Conservation (phyloP, 192 early-diverging fungal species). For the Backusella tuberculispora region DNA sequence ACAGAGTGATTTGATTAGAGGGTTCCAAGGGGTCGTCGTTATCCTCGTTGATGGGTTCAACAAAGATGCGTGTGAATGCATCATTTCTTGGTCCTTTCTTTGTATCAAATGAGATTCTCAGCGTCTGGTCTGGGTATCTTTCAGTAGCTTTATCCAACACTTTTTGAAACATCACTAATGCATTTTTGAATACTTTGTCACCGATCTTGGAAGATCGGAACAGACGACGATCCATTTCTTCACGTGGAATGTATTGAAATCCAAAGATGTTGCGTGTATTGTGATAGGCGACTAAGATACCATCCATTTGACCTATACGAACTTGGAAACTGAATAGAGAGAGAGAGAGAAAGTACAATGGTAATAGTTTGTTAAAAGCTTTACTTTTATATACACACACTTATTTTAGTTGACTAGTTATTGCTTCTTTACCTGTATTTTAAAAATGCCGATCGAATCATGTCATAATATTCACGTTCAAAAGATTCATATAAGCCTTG, state of each 20-base stretch:
- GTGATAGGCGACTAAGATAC: slow-evolving; percentile 91
- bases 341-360: slow-evolving; percentile 28
- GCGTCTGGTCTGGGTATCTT: slow-evolving; percentile 58
- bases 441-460: slow-evolving; percentile 88
- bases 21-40: slow-evolving; percentile 18
- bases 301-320: slow-evolving; percentile 95
- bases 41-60: slow-evolving; percentile 52
- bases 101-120: slow-evolving; percentile 61
- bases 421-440: slow-evolving; percentile 65
- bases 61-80: slow-evolving; percentile 49
- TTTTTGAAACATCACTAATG: slow-evolving; percentile 64
- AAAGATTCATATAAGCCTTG: slow-evolving; percentile 78
- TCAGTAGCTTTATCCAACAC: slow-evolving; percentile 64
- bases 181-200: slow-evolving; percentile 68
- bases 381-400: slow-evolving; percentile 5
- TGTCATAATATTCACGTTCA: slow-evolving; percentile 94
- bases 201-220: slow-evolving; percentile 75
- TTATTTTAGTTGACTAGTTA: neutral
- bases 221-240: slow-evolving; percentile 81
- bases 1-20: slow-evolving; percentile 42
- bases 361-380: neutral
- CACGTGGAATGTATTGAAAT: slow-evolving; percentile 88
- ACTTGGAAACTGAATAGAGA: slow-evolving; percentile 73
- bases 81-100: neutral
- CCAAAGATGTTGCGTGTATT: slow-evolving; percentile 92